These are phyloP conservation scores for Diaporthe sp. DNA, from an alignment of 2,329 filamentous ascomycete species.

Conservation along the genomic window DNA sequence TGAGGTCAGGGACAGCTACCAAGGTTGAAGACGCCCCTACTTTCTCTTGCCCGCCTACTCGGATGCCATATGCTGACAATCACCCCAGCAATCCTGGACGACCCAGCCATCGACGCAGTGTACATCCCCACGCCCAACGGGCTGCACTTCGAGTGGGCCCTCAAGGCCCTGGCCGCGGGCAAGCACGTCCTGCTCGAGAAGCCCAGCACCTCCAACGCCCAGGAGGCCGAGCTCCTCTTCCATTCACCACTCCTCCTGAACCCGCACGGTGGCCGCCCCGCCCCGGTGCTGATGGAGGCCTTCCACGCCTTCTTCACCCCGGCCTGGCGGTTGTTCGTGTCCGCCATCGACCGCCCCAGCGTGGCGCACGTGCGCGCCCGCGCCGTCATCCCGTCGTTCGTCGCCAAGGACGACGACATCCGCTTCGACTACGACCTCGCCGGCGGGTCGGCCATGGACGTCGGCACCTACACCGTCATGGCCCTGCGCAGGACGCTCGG, in stretches of 20 bases:
- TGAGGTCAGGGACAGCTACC: conserved; percentile 62
- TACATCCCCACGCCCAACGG: conserved; percentile 64
- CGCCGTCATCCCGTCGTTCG: conserved; percentile 49
- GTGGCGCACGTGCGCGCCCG: conserved; percentile 53
- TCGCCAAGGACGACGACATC: conserved; percentile 57
- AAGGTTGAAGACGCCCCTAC: conserved; percentile 54
- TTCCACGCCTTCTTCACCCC: conserved; percentile 67
- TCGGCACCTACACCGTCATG: conserved; percentile 58
- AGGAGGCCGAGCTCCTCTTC: conserved; percentile 62
- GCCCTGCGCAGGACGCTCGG: conserved; percentile 57
- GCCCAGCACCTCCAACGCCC: conserved; percentile 61
- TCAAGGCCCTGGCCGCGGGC: conserved; percentile 61
- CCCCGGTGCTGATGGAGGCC: conserved; percentile 66
- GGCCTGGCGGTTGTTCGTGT: conserved; percentile 58
- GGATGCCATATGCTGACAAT: not conserved
- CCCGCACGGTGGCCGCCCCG: conserved; percentile 43
- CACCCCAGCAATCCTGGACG: conserved; percentile 53
- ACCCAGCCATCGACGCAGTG: conserved; percentile 61
- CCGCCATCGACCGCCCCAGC: conserved; percentile 54
- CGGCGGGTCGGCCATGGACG: conserved; percentile 58
- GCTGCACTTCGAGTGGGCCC: conserved; percentile 62
- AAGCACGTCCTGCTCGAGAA: conserved; percentile 72
- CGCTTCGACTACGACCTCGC: conserved; percentile 58
- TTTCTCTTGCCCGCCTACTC: not conserved
- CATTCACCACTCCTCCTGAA: conserved; percentile 51